These are phyloP conservation scores for Neonectria neomacrospora DNA, from an alignment of 2,329 filamentous ascomycete genomes.

Conservation along the genomic window DNA sequence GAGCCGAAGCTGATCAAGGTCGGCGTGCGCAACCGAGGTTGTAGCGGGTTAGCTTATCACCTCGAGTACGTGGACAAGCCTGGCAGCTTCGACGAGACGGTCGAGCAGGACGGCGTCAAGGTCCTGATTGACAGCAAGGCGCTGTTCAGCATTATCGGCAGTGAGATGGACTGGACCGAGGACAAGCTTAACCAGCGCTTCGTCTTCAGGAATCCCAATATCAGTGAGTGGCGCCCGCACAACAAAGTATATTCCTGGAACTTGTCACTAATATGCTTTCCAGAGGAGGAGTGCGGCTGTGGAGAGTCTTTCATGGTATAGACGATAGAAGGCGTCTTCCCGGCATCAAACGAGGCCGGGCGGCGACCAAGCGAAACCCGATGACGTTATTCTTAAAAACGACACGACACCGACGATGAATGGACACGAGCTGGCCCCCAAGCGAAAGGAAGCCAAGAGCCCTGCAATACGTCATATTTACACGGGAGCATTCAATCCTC, in stretches of 20 bases:
- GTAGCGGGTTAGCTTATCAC: constrained; percentile 92
- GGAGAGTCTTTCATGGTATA: constrained; percentile 95
- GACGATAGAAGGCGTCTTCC: constrained; percentile 4
- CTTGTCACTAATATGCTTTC: constrained; percentile 46
- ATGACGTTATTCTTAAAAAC: constrained; percentile 26
- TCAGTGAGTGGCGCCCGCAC: constrained; percentile 75
- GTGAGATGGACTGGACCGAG: constrained; percentile 99
- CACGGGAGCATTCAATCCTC: constrained; percentile 2
- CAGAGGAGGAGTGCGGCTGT: constrained; percentile 95
- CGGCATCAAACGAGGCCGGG: constrained; percentile 1
- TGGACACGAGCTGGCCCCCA: constrained; percentile 15
- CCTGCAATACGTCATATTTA: constrained; percentile 9
- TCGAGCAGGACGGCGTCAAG: constrained; percentile 95
- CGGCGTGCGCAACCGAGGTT: constrained; percentile 92
- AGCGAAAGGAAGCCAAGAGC: not conserved
- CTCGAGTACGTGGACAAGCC: constrained; percentile 95
- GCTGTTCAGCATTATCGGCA: constrained; percentile 96
- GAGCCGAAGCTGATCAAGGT: constrained; percentile 94
- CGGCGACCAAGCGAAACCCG: constrained; percentile 2
- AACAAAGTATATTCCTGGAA: not conserved
- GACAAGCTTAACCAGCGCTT: constrained; percentile 94
- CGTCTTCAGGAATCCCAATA: constrained; percentile 96
- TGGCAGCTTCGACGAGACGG: constrained; percentile 86
- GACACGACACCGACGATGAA: constrained; percentile 29
- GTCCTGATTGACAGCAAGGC: constrained; percentile 98